These are phyloP conservation scores for Auricularia sp. DNA, from an alignment of 768 basidiomycete species.

Conservation along the genomic window DNA sequence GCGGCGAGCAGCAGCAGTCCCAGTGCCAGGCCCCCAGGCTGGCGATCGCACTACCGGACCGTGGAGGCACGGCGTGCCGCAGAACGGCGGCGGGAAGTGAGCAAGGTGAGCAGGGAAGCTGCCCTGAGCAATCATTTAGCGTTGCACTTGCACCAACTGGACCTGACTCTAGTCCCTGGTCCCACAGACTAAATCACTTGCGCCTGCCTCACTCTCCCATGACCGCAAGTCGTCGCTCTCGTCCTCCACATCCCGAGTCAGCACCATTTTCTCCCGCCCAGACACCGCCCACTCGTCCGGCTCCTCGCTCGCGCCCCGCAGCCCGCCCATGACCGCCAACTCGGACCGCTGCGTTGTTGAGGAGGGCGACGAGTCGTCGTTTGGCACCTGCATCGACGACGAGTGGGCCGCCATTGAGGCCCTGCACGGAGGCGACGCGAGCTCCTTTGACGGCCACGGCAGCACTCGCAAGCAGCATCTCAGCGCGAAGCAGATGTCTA, in stretches of 20 bases:
- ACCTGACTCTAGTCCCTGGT: background rate
- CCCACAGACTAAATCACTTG: background rate
- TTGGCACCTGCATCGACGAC: background rate
- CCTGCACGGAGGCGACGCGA: background rate
- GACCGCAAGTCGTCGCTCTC: background rate
- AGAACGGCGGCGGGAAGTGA: background rate
- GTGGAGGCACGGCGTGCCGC: background rate
- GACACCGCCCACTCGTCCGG: background rate
- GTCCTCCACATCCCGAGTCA: background rate
- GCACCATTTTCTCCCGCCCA: background rate
- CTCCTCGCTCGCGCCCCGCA: background rate
- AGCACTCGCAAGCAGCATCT: background rate
- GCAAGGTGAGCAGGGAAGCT: background rate
- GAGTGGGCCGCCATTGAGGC: background rate
- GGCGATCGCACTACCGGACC: background rate
- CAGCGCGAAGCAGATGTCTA: background rate
- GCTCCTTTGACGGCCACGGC: background rate
- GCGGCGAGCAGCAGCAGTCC: background rate
- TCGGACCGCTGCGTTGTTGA: background rate
- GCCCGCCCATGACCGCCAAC: background rate
- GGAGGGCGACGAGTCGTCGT: background rate
- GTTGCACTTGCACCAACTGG: background rate
- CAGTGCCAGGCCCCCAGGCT: background rate
- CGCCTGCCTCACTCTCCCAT: background rate
- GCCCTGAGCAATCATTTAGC: background rate